Percentiles rank a stretch among this genome's conserved stretches.
Conservation (phyloP, 331 rosid genomes). For the Stylosanthes scabra region DNA sequence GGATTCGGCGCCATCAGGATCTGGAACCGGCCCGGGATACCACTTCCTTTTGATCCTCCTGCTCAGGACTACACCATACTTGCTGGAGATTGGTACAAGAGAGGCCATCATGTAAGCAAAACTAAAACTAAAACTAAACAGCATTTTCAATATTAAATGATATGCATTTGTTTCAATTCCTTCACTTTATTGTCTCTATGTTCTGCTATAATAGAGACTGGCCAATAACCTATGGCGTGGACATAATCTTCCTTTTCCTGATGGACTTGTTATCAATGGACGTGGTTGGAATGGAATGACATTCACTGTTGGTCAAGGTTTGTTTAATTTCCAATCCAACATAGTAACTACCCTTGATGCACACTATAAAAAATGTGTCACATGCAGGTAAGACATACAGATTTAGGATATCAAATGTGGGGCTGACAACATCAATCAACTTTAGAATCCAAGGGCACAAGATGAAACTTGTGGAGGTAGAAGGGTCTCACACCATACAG, state of each 20-base stretch:
- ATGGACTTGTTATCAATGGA: constrained; percentile 75
- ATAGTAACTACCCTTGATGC: background rate
- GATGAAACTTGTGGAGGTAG: constrained; percentile 37
- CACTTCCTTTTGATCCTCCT: constrained; percentile 78
- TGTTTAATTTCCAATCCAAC: background rate
- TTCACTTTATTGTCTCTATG: background rate
- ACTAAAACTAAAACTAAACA: too few species aligned
- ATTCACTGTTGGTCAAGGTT: constrained; percentile 71
- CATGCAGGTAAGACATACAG: constrained; percentile 41
- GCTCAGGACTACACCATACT: constrained; percentile 66
- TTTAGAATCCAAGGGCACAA: constrained; percentile 41
- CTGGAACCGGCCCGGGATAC: constrained; percentile 68
- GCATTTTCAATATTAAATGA: background rate
- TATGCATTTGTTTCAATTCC: constrained; percentile 10
- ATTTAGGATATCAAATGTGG: constrained; percentile 47
- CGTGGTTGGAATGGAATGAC: constrained; percentile 70
- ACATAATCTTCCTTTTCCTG: constrained; percentile 63
- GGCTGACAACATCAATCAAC: constrained; percentile 35
- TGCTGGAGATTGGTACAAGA: constrained; percentile 79
- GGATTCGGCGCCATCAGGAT: constrained; percentile 74
- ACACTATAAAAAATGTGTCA: too few species aligned
- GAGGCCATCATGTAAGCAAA: constrained; percentile 51
- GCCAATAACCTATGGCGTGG: constrained; percentile 53
- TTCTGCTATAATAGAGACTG: constrained; percentile 50
- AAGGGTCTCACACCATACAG: constrained; percentile 42